Evolutionary conservation across 768 basidiomycete species (phyloP).

Genomic region (Sporobolomyces roseus): DNA sequence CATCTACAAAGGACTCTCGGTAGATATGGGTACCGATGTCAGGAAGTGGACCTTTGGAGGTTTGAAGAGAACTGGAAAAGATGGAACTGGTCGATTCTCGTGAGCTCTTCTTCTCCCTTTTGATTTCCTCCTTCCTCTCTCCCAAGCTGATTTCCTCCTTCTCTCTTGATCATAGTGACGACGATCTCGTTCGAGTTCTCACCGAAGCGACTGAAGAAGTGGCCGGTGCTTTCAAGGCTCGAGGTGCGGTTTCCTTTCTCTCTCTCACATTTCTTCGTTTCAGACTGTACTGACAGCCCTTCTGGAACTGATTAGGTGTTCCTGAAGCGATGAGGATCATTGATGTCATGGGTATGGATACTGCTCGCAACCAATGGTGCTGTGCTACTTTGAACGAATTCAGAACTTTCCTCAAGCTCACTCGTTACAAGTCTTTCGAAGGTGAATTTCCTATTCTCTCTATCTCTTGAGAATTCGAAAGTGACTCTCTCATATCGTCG

Average conservation of each 20-base stretch:
- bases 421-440: slow-evolving; percentile 13
- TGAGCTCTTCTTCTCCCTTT: no score
- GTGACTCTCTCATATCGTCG: no score
- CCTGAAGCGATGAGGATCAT: slow-evolving; percentile 24
- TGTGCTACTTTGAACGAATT: slow-evolving; percentile 54
- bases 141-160: no score
- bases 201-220: slow-evolving; percentile 25
- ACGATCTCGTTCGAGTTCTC: slow-evolving; percentile 24
- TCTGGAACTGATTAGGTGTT: background rate
- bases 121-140: no score
- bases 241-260: background rate
- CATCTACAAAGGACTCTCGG: background rate
- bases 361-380: slow-evolving; percentile 14
- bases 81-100: slow-evolving; percentile 10
- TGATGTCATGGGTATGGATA: slow-evolving; percentile 27
- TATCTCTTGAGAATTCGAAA: no score
- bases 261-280: no score
- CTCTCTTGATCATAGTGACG: no score
- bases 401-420: slow-evolving; percentile 23
- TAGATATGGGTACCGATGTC: slow-evolving; percentile 10
- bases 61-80: slow-evolving; percentile 18
- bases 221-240: slow-evolving; percentile 33
- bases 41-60: slow-evolving; percentile 17
- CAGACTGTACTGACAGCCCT: background rate
- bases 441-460: background rate